phyloP scores from a whole-genome alignment of 1,284 basidiomycete genomes.

The Moesziomyces antarcticus region DNA sequence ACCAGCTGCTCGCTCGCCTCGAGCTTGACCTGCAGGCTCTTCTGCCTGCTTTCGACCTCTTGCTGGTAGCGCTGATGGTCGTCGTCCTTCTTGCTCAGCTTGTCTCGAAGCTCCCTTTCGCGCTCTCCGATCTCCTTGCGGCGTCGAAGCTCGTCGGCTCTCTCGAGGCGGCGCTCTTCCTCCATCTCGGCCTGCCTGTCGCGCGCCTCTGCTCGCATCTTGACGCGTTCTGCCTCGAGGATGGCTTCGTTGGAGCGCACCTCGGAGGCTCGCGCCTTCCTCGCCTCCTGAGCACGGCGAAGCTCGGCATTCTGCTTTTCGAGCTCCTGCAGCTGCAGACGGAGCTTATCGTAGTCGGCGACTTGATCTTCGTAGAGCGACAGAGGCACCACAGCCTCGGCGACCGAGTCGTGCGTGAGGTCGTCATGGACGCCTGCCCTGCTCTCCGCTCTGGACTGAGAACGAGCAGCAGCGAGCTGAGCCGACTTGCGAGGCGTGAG shows the following conservation, averaged over 20 bases:
- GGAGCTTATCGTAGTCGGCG: constrained; percentile 65
- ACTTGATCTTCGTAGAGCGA: constrained; percentile 67
- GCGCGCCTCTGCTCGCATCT: constrained; percentile 72
- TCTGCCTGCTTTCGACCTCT: constrained; percentile 63
- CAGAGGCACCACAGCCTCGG: constrained; percentile 50
- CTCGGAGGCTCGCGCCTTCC: constrained; percentile 39
- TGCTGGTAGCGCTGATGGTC: constrained; percentile 70
- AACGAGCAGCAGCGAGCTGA: constrained; percentile 27
- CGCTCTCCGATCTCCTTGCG: constrained; percentile 52
- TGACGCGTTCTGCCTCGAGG: constrained; percentile 69
- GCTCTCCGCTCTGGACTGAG: constrained; percentile 41
- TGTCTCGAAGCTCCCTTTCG: constrained; percentile 37
- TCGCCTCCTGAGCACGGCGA: constrained; percentile 38
- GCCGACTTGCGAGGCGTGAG: constrained; percentile 49
- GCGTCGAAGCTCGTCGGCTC: constrained; percentile 58
- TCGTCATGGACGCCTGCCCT: constrained; percentile 26
- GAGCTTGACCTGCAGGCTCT: constrained; percentile 44
- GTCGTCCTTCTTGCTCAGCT: constrained; percentile 70
- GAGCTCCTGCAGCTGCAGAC: constrained; percentile 51
- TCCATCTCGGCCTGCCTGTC: constrained; percentile 71
- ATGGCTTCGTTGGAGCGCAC: constrained; percentile 38
- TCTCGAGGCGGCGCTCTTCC: constrained; percentile 53
- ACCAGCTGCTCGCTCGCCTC: constrained; percentile 48
- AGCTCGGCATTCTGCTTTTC: constrained; percentile 50
- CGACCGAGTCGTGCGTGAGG: constrained; percentile 41